Percentiles rank a stretch among this genome's conserved stretches.
These are phyloP conservation scores for Ganoderma boninense DNA, from an alignment of 1,284 basidiomycete species.

Conservation along the genomic window DNA sequence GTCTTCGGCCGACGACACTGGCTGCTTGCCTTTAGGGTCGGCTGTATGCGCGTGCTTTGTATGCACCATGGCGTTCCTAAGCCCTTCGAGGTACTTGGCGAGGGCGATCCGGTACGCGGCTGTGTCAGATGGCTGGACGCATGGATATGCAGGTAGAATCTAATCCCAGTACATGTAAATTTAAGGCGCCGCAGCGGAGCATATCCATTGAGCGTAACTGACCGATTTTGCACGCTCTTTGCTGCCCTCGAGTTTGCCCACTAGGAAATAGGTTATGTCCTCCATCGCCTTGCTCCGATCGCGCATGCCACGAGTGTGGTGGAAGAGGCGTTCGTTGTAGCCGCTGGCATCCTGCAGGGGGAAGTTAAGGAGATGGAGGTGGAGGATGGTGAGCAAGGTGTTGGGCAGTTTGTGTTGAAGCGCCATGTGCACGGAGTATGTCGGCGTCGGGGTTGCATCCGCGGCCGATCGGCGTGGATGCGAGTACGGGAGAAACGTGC, in stretches of 20 bases:
- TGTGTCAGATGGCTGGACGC: slow-evolving; percentile 55
- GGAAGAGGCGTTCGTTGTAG: slow-evolving; percentile 58
- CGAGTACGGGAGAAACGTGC: slow-evolving; percentile 10
- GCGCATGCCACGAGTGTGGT: slow-evolving; percentile 52
- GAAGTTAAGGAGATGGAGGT: slow-evolving; percentile 58
- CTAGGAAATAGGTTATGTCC: slow-evolving; percentile 58
- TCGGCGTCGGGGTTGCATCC: neutral
- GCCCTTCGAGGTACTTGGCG: slow-evolving; percentile 56
- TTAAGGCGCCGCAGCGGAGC: neutral
- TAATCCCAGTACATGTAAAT: slow-evolving; percentile 27
- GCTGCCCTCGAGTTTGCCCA: slow-evolving; percentile 51
- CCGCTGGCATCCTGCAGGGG: slow-evolving; percentile 51
- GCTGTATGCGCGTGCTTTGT: slow-evolving; percentile 31
- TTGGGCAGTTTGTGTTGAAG: slow-evolving; percentile 25
- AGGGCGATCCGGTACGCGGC: slow-evolving; percentile 58
- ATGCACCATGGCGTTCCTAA: slow-evolving; percentile 49
- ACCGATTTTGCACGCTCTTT: slow-evolving; percentile 47
- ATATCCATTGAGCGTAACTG: slow-evolving; percentile 13
- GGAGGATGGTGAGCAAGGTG: slow-evolving; percentile 53
- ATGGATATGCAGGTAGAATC: slow-evolving; percentile 60
- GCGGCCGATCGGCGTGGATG: neutral
- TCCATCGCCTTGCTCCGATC: slow-evolving; percentile 61
- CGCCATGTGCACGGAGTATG: neutral
- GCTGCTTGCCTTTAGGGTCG: slow-evolving; percentile 25
- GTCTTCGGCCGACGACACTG: slow-evolving; percentile 12